Conservation (phyloP, 73 alveolate species). For the Paramecium tetraurelia region DNA sequence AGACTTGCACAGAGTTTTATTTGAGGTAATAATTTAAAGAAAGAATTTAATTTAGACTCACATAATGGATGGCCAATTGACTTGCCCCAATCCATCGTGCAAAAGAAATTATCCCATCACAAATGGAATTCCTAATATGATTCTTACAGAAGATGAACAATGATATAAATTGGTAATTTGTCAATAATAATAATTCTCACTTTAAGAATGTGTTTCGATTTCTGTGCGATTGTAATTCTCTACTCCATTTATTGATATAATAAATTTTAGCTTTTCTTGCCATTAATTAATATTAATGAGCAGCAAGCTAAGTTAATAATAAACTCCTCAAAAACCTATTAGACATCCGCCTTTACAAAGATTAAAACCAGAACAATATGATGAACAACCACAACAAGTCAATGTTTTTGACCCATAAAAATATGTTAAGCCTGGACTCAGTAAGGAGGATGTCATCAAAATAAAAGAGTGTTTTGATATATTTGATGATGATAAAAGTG, state of each 20-base stretch:
- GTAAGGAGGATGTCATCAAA: constrained; percentile 71
- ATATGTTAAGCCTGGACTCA: constrained; percentile 66
- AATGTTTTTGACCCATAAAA: constrained; percentile 65
- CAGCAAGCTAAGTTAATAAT: not conserved
- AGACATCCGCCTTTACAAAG: not conserved
- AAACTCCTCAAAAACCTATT: not conserved
- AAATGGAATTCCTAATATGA: constrained; percentile 71
- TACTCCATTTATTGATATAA: not conserved
- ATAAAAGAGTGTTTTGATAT: constrained; percentile 80
- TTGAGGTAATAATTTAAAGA: constrained; percentile 48
- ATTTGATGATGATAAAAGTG: constrained; percentile 77
- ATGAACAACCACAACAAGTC: not conserved
- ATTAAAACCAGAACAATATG: not conserved
- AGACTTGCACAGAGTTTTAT: constrained; percentile 45
- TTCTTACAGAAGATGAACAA: constrained; percentile 51
- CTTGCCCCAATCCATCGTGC: constrained; percentile 61
- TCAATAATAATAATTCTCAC: not conserved
- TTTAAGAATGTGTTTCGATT: not conserved
- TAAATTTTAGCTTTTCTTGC: not conserved
- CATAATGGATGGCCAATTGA: constrained; percentile 32
- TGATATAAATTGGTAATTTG: not conserved
- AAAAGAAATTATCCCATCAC: constrained; percentile 61
- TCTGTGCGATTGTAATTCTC: not conserved
- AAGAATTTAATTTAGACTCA: not conserved
- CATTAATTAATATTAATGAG: not conserved